Evolutionary conservation across 768 basidiomycete genomes (phyloP).

Genomic region (Rhizopogon salebrosus): DNA sequence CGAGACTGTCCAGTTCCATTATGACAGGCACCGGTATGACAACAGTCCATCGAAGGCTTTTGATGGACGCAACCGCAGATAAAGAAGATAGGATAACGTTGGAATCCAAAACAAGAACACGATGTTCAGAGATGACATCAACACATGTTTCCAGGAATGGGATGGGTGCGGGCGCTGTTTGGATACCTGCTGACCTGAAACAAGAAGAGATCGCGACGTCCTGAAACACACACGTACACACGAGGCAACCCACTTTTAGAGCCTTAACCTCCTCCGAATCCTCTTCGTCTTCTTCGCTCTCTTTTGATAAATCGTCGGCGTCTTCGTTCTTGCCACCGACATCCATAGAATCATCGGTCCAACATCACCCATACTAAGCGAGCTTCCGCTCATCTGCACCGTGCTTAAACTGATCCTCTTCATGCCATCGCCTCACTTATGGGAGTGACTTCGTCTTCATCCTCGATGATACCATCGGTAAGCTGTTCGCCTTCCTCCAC

Average conservation of each 20-base stretch:
- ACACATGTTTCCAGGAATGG: slow-evolving; percentile 22
- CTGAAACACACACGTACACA: slow-evolving; percentile 1
- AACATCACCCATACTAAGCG: slow-evolving; percentile 52
- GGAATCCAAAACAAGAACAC: slow-evolving; percentile 87
- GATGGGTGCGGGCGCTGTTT: slow-evolving; percentile 25
- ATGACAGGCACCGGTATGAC: slow-evolving; percentile 91
- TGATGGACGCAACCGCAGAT: slow-evolving; percentile 60
- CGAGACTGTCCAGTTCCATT: slow-evolving; percentile 92
- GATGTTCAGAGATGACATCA: slow-evolving; percentile 46
- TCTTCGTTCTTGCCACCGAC: slow-evolving; percentile 54
- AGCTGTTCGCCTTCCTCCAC: slow-evolving; percentile 49
- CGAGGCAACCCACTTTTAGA: slow-evolving; percentile 57
- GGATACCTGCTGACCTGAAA: slow-evolving; percentile 33
- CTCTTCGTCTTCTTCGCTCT: slow-evolving; percentile 52
- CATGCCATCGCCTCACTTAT: slow-evolving; percentile 60
- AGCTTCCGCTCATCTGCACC: slow-evolving; percentile 66
- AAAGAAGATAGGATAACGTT: slow-evolving; percentile 90
- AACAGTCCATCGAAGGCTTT: slow-evolving; percentile 80
- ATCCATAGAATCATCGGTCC: slow-evolving; percentile 70
- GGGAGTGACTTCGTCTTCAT: slow-evolving; percentile 45
- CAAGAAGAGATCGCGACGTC: slow-evolving; percentile 50
- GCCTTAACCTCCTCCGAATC: slow-evolving; percentile 71
- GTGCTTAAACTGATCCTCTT: slow-evolving; percentile 60
- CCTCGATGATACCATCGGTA: slow-evolving; percentile 80
- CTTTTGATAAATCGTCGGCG: slow-evolving; percentile 40